Percentiles rank a stretch among this genome's conserved stretches.
Evolutionary conservation across 108 stramenopile genomes (phyloP).

Genomic region (Nannochloropsis gaditana): DNA sequence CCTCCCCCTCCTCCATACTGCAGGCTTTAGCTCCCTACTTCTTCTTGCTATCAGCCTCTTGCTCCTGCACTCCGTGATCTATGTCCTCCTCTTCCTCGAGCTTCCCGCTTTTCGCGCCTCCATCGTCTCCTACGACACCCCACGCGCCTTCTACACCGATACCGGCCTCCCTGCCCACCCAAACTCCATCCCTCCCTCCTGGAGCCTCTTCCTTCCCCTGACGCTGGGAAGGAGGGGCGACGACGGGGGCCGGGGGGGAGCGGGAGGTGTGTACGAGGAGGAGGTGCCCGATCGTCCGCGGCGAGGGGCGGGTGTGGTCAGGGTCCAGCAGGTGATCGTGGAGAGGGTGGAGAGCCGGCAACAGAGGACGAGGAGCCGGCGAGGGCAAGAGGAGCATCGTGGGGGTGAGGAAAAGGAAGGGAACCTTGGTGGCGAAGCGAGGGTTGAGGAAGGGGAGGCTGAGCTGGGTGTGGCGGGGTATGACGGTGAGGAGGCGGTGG

Average conservation of each 20-base stretch:
- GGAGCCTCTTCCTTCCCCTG: not conserved
- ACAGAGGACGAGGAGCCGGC: not conserved
- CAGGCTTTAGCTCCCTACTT: constrained; percentile 16
- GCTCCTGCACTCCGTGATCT: not conserved
- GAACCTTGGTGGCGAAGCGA: not conserved
- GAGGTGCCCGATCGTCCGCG: not conserved
- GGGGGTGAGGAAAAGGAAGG: constrained; percentile 6
- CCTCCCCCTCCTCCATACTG: not conserved
- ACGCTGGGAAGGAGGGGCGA: not conserved
- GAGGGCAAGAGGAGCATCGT: not conserved
- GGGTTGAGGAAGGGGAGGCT: not conserved
- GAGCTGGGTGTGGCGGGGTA: not conserved
- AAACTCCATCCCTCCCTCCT: constrained; percentile 2
- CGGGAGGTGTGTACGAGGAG: not conserved
- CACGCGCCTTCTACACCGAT: constrained; percentile 4
- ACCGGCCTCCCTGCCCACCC: constrained; percentile 7
- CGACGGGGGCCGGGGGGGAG: not conserved
- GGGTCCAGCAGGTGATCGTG: not conserved
- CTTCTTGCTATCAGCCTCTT: not conserved
- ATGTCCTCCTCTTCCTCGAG: not conserved
- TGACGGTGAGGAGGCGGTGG: not conserved
- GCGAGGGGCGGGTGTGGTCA: not conserved
- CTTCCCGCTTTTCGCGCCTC: constrained; percentile 16
- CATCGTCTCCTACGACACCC: constrained; percentile 5
- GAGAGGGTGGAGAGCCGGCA: not conserved